Conservation (phyloP, 2,329 filamentous ascomycete species). For the Colletotrichum sp. region DNA sequence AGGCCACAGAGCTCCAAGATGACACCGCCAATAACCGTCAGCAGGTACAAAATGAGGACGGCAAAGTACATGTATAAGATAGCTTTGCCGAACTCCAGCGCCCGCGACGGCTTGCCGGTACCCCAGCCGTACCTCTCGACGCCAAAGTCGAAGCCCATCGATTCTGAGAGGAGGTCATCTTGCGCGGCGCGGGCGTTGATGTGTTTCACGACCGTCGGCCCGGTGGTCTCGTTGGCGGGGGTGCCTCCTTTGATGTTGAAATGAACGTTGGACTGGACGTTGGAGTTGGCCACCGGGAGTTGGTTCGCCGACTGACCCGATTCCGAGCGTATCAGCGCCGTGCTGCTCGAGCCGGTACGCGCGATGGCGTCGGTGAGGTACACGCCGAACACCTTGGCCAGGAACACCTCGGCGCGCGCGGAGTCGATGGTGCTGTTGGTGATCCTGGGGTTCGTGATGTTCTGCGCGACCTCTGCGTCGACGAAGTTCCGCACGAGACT, state of each 20-base stretch:
- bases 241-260: background rate
- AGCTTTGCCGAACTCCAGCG: background rate
- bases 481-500: background rate
- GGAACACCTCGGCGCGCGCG: background rate
- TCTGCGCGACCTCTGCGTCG: background rate
- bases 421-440: background rate
- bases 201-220: background rate
- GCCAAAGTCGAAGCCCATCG: background rate
- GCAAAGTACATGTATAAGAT: constrained; percentile 1
- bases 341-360: background rate
- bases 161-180: background rate
- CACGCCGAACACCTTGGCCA: background rate
- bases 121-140: background rate
- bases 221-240: background rate
- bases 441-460: background rate
- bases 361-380: background rate
- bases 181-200: background rate
- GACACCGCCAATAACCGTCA: background rate
- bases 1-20: background rate
- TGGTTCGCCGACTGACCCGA: background rate
- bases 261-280: background rate
- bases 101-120: background rate
- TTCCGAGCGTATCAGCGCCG: background rate
- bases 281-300: background rate
- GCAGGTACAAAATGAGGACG: background rate